These are phyloP conservation scores for Trapa bicornis DNA, from an alignment of 345 rosid genomes.

Conservation along the genomic window DNA sequence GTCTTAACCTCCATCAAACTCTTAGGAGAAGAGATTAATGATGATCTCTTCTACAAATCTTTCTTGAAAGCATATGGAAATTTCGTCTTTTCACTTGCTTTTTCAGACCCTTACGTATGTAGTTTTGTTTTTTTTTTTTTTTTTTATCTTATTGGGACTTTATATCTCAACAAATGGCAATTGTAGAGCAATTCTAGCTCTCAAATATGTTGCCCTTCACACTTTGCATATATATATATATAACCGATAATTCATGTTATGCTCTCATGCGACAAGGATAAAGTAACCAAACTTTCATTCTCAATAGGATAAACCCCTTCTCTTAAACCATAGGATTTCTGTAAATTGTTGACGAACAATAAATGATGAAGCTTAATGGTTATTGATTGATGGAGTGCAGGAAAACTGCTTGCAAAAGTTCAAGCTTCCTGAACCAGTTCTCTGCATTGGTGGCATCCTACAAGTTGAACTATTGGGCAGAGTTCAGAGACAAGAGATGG, in stretches of 20 bases:
- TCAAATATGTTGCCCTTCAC: not conserved
- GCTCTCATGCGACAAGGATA: not conserved
- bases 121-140: no score
- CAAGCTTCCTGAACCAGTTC: slow-evolving; percentile 24
- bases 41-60: not conserved
- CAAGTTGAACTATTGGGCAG: slow-evolving; percentile 22
- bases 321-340: not conserved
- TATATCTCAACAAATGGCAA: not conserved
- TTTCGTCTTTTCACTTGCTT: no score
- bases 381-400: slow-evolving; percentile 5
- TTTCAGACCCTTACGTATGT: no score
- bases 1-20: not conserved
- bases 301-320: not conserved
- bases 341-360: not conserved
- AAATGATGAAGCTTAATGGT: not conserved
- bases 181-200: not conserved
- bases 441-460: slow-evolving; percentile 20
- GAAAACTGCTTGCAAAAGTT: slow-evolving; percentile 20
- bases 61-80: not conserved
- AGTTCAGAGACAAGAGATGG: slow-evolving; percentile 26
- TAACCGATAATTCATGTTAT: no score
- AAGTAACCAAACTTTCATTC: not conserved
- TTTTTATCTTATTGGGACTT: not conserved
- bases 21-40: not conserved
- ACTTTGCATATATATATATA: not conserved